Conservation (phyloP, 1,139 yeast species). For the Barnettozyma hawaiiensis region DNA sequence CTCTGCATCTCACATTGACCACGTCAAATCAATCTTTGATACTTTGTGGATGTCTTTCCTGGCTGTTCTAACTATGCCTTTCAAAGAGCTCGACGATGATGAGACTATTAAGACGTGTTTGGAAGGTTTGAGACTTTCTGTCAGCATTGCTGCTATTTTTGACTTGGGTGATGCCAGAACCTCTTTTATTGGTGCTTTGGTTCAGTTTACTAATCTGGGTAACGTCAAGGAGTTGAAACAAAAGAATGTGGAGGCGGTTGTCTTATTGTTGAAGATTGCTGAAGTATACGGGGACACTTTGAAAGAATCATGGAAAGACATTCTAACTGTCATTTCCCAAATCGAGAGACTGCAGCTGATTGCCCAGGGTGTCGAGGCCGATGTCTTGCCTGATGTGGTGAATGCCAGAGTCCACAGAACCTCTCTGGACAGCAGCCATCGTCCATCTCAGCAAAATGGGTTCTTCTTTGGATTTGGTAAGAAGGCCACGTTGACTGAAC, state of each 20-base stretch:
- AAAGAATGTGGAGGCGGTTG: conserved; percentile 79
- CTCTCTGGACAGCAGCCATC: conserved; percentile 51
- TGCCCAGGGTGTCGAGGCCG: conserved; percentile 84
- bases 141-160: conserved; percentile 79
- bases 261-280: conserved; percentile 70
- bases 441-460: conserved; percentile 29
- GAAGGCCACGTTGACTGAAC: conserved; percentile 41
- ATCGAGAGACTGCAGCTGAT: conserved; percentile 84
- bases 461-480: conserved; percentile 35
- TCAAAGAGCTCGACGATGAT: conserved; percentile 79
- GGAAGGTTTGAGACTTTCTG: conserved; percentile 80
- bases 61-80: conserved; percentile 92
- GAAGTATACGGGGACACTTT: conserved; percentile 71
- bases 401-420: conserved; percentile 56
- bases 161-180: conserved; percentile 80
- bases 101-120: conserved; percentile 68
- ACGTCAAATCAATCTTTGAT: conserved; percentile 89
- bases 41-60: conserved; percentile 95
- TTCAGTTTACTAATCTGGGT: conserved; percentile 78
- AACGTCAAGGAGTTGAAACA: conserved; percentile 72
- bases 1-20: conserved; percentile 77
- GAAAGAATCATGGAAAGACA: conserved; percentile 75
- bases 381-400: conserved; percentile 78
- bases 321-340: conserved; percentile 79
- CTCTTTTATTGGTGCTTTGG: conserved; percentile 84